Percentiles rank a stretch among this genome's conserved stretches.
phyloP scores from a whole-genome alignment of 345 rosid species.

The Capsella bursapastoris region DNA sequence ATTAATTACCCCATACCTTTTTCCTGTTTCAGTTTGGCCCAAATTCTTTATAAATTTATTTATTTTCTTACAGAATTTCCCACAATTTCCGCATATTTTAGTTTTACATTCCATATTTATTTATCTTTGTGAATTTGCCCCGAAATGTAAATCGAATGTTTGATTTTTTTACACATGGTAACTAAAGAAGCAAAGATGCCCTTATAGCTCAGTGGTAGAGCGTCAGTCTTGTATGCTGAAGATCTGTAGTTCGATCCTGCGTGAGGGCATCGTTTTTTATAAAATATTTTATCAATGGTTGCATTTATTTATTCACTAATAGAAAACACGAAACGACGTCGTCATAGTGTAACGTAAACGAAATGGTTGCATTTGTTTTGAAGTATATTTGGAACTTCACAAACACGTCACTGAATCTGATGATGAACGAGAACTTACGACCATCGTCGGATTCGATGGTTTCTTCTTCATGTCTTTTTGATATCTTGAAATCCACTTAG shows the following conservation, averaged over 20 bases:
- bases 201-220: conserved; percentile 76
- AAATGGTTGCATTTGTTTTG: neutral
- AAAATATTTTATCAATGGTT: no score
- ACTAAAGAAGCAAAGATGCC: neutral
- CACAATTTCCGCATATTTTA: neutral
- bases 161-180: neutral
- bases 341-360: neutral
- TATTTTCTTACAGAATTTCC: neutral
- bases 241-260: conserved; percentile 80
- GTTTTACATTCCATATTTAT: neutral
- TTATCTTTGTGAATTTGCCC: neutral
- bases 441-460: conserved; percentile 26
- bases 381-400: neutral
- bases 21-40: neutral
- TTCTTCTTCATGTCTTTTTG: neutral
- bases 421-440: neutral
- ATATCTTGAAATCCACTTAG: neutral
- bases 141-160: neutral
- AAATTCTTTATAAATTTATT: neutral
- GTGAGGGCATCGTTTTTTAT: conserved; percentile 57
- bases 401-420: neutral
- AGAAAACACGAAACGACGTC: neutral
- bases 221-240: conserved; percentile 88
- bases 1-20: neutral
- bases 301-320: neutral